Evolutionary conservation across 73 alveolate species (phyloP).

Genomic region (Uronychia setigera): DNA sequence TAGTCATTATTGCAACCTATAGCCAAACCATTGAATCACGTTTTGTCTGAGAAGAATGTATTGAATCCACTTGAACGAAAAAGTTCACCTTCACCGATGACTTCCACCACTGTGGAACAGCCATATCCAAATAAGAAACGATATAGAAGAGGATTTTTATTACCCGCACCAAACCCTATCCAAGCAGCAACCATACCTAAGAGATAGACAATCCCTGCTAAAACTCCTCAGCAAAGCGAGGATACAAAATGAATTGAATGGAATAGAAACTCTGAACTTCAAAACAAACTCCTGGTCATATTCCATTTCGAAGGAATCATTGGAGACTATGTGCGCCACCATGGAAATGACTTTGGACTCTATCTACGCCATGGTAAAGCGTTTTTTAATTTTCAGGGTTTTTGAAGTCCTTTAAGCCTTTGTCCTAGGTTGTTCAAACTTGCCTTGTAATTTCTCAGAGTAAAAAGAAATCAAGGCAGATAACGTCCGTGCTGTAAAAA

Average conservation of each 20-base stretch:
- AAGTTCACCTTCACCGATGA: no score
- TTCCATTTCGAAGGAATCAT: neutral
- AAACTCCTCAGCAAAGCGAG: neutral
- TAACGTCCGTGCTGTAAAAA: neutral
- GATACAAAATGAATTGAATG: neutral
- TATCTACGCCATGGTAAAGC: neutral
- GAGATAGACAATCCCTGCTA: neutral
- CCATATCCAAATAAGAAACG: neutral
- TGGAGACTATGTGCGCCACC: neutral
- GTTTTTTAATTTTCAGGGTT: neutral
- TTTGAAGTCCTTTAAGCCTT: neutral
- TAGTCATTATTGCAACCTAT: no score
- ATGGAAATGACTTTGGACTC: neutral
- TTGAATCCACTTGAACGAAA: no score
- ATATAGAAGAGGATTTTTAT: neutral
- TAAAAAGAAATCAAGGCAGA: neutral
- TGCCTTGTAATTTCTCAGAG: neutral
- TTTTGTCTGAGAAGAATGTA: no score
- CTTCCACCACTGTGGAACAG: no score
- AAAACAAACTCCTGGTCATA: neutral
- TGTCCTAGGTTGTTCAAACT: neutral
- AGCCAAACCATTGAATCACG: no score
- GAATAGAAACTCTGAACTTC: neutral
- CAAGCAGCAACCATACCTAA: neutral
- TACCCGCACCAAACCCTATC: neutral